Conservation (phyloP, 2,329 filamentous ascomycete species). For the Fusarium sublunatum region DNA sequence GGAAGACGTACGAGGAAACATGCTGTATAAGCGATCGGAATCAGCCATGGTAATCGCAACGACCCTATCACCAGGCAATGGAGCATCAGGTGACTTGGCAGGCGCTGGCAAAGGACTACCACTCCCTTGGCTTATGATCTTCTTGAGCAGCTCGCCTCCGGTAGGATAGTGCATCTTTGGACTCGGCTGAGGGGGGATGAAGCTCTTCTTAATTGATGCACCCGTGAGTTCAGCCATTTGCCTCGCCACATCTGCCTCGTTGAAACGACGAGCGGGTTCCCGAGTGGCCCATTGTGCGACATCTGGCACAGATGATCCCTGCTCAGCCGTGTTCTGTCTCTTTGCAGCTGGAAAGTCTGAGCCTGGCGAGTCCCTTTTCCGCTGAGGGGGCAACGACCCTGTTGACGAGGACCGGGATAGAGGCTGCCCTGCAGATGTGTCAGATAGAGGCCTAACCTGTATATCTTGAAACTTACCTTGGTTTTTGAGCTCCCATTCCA, state of each 20-base stretch:
- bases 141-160: constrained; percentile 26
- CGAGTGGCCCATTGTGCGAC: neutral
- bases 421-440: constrained; percentile 17
- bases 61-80: constrained; percentile 10
- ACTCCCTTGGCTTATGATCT: constrained; percentile 16
- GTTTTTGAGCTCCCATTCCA: constrained; percentile 45
- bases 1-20: constrained; percentile 28
- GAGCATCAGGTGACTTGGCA: neutral
- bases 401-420: constrained; percentile 8
- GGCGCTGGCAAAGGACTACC: constrained; percentile 10
- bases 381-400: constrained; percentile 12
- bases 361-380: constrained; percentile 25
- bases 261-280: constrained; percentile 31
- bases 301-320: neutral
- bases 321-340: constrained; percentile 13
- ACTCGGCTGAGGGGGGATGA: constrained; percentile 11
- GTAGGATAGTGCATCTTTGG: constrained; percentile 23
- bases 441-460: neutral
- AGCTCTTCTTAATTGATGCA: constrained; percentile 13
- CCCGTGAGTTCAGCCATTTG: constrained; percentile 18
- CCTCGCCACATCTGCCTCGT: constrained; percentile 35
- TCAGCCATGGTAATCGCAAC: constrained; percentile 35
- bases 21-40: constrained; percentile 24
- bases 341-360: constrained; percentile 15
- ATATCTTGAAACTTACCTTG: constrained; percentile 9